Evolutionary conservation across 139 green algal genomes (phyloP).

Genomic region (Chlamydomonas schloesseri): DNA sequence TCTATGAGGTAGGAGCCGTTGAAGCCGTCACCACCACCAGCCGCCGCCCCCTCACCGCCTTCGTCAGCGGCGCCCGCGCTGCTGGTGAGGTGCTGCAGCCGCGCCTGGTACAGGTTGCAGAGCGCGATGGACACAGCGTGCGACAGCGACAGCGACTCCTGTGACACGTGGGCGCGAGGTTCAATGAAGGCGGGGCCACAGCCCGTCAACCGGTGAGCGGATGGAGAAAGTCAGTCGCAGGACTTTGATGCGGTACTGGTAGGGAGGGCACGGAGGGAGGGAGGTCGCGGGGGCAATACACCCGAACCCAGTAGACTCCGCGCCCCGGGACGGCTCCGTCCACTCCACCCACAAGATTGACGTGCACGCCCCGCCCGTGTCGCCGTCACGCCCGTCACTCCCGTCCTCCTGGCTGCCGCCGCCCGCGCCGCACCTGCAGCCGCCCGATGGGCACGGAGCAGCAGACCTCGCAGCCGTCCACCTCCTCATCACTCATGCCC

Average conservation of each 20-base stretch:
- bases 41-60: neutral
- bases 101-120: constrained; percentile 59
- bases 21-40: too few species aligned
- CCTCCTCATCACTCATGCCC: constrained; percentile 70
- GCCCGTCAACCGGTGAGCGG: too few species aligned
- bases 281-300: too few species aligned
- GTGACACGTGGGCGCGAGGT: too few species aligned
- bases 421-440: constrained; percentile 12
- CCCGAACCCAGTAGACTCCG: too few species aligned
- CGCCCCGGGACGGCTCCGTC: too few species aligned
- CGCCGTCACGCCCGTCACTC: neutral
- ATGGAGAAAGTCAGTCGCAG: too few species aligned
- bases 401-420: neutral
- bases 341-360: too few species aligned
- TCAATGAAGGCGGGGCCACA: neutral
- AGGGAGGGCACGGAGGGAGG: too few species aligned
- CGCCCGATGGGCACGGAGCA: constrained; percentile 67
- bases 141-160: constrained; percentile 69
- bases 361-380: too few species aligned
- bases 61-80: neutral
- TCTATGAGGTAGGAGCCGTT: neutral
- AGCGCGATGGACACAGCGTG: constrained; percentile 76
- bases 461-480: constrained; percentile 64
- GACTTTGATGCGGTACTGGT: too few species aligned
- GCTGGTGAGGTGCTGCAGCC: constrained; percentile 41